Evolutionary conservation across 148 eudicot species (phyloP).

Genomic region (Persicaria maculosa): DNA sequence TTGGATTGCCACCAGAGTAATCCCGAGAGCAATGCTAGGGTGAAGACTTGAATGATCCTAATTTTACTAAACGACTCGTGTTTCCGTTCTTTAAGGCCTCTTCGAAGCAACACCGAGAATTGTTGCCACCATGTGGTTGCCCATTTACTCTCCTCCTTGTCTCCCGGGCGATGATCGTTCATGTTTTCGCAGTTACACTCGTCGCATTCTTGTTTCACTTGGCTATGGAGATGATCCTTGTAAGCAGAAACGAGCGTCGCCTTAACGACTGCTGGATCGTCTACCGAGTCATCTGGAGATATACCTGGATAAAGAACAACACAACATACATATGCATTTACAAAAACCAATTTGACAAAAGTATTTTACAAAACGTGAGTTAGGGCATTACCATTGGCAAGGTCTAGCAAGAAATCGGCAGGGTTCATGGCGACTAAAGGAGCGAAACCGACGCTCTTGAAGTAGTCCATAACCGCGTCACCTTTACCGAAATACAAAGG

Average conservation of each 20-base stretch:
- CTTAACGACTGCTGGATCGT: slow-evolving; percentile 36
- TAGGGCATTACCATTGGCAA: slow-evolving; percentile 51
- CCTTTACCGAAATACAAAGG: slow-evolving; percentile 64
- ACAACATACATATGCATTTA: background rate
- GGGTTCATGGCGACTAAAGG: slow-evolving; percentile 78
- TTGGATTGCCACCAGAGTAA: slow-evolving; percentile 67
- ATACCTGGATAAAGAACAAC: slow-evolving; percentile 28
- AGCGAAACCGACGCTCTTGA: slow-evolving; percentile 41
- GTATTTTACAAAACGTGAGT: background rate
- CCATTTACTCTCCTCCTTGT: slow-evolving; percentile 25
- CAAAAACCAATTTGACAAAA: background rate
- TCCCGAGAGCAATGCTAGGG: slow-evolving; percentile 44
- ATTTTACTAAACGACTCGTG: slow-evolving; percentile 52
- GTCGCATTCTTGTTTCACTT: slow-evolving; percentile 33
- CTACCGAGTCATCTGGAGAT: slow-evolving; percentile 33
- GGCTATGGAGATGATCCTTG: slow-evolving; percentile 31
- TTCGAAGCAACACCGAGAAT: slow-evolving; percentile 37
- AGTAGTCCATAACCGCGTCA: slow-evolving; percentile 50
- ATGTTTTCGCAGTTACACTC: slow-evolving; percentile 5
- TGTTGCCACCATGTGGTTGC: slow-evolving; percentile 75
- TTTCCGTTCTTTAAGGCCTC: slow-evolving; percentile 66
- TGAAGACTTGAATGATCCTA: slow-evolving; percentile 41
- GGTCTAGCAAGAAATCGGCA: slow-evolving; percentile 77
- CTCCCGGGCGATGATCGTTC: background rate
- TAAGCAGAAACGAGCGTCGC: slow-evolving; percentile 35